Evolutionary conservation across 176 grass and related monocot species (phyloP).

Genomic region (Juncus effusus): DNA sequence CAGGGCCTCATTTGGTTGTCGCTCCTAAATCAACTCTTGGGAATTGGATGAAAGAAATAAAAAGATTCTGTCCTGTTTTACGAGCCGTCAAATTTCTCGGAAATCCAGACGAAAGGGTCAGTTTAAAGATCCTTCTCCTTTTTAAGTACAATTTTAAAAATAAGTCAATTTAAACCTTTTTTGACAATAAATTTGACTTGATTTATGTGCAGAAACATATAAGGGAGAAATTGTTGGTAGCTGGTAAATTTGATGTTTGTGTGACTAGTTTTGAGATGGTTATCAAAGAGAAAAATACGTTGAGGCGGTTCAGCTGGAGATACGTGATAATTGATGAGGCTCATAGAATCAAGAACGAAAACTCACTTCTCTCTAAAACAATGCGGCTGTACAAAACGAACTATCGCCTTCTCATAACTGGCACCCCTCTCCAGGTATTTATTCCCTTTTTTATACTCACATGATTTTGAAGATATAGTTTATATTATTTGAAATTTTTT

Average conservation of each 20-base stretch:
- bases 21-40: slow-evolving; percentile 99
- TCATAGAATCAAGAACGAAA: slow-evolving; percentile 78
- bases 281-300: slow-evolving; percentile 72
- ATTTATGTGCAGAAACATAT: slow-evolving; percentile 52
- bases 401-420: slow-evolving; percentile 67
- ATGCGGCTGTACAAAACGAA: slow-evolving; percentile 76
- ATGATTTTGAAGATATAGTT: background rate
- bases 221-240: slow-evolving; percentile 52
- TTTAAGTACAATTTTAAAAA: background rate
- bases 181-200: no score
- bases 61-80: slow-evolving; percentile 83
- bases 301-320: slow-evolving; percentile 72
- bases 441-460: slow-evolving; percentile 12
- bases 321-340: slow-evolving; percentile 85
- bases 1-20: slow-evolving; percentile 91
- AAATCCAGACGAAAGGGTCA: slow-evolving; percentile 94
- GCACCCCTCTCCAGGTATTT: slow-evolving; percentile 64
- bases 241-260: slow-evolving; percentile 71
- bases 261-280: slow-evolving; percentile 86
- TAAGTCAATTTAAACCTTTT: no score
- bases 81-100: slow-evolving; percentile 87
- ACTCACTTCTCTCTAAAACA: slow-evolving; percentile 80
- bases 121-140: background rate
- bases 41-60: slow-evolving; percentile 96
- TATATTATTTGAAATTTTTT: background rate